Evolutionary conservation across 169 alveolate genomes (phyloP).

Genomic region (Cytauxzoon felis): DNA sequence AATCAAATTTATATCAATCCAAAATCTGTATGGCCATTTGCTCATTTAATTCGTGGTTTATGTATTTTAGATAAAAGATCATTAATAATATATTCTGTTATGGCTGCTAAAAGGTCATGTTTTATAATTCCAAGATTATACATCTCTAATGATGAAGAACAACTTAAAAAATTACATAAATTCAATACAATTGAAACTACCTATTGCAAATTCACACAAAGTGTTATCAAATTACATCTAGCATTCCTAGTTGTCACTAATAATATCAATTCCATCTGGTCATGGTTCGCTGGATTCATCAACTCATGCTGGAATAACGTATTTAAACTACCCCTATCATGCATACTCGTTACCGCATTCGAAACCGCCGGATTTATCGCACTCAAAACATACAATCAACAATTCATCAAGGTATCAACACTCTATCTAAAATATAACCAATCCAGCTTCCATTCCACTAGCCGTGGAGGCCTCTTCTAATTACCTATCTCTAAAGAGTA

Average conservation of each 20-base stretch:
- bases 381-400: slow-evolving; percentile 18
- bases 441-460: no score
- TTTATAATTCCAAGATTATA: slow-evolving; percentile 33
- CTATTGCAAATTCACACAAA: slow-evolving; percentile 8
- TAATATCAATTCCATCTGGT: slow-evolving; percentile 28
- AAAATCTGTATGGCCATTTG: slow-evolving; percentile 59
- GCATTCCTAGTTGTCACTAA: slow-evolving; percentile 38
- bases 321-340: slow-evolving; percentile 31
- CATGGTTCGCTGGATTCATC: slow-evolving; percentile 38
- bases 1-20: slow-evolving; percentile 59
- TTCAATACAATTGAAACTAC: background rate
- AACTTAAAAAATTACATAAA: slow-evolving; percentile 14
- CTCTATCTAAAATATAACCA: no score
- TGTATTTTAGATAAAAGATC: background rate
- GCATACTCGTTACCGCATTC: slow-evolving; percentile 29
- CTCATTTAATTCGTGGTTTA: slow-evolving; percentile 31
- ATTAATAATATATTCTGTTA: slow-evolving; percentile 6
- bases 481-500: no score
- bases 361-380: slow-evolving; percentile 8
- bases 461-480: no score
- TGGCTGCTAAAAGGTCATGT: background rate
- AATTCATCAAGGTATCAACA: slow-evolving; percentile 55
- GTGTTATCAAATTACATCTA: slow-evolving; percentile 31
- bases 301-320: slow-evolving; percentile 32
- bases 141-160: background rate